phyloP scores from a whole-genome alignment of 495 filamentous ascomycete species.

The Aspergillus carlsbadensis region DNA sequence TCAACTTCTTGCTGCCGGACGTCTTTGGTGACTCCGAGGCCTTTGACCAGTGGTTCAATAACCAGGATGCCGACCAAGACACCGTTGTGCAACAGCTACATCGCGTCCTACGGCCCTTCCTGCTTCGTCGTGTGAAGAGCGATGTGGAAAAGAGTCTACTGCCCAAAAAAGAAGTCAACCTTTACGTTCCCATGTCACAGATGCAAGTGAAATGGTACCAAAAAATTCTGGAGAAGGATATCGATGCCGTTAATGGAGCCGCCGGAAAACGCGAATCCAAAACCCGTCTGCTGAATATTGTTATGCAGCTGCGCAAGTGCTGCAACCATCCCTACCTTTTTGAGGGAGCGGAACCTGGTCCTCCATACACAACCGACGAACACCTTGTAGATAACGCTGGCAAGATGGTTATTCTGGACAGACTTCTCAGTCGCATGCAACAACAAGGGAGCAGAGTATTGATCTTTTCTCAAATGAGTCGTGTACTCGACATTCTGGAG shows the following conservation, averaged over 20 bases:
- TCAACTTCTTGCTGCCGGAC: slow-evolving; percentile 96
- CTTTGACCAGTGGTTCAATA: slow-evolving; percentile 98
- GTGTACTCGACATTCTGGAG: slow-evolving; percentile 94
- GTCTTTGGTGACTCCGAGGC: slow-evolving; percentile 96
- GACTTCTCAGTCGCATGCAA: slow-evolving; percentile 80
- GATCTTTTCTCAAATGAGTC: slow-evolving; percentile 99
- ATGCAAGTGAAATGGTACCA: slow-evolving; percentile 99
- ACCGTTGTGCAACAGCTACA: slow-evolving; percentile 97
- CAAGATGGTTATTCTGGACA: slow-evolving; percentile 98
- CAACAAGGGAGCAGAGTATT: slow-evolving; percentile 85
- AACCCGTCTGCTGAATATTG: slow-evolving; percentile 97
- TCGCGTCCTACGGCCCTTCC: slow-evolving; percentile 87
- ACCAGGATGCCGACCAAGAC: slow-evolving; percentile 85
- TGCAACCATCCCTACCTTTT: slow-evolving; percentile 99
- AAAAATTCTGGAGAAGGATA: slow-evolving; percentile 98
- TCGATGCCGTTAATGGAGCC: slow-evolving; percentile 97
- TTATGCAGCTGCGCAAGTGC: slow-evolving; percentile 99
- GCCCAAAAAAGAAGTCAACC: slow-evolving; percentile 95
- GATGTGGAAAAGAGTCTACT: slow-evolving; percentile 98
- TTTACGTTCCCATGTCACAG: slow-evolving; percentile 97
- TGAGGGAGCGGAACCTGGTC: slow-evolving; percentile 95
- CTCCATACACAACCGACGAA: slow-evolving; percentile 97
- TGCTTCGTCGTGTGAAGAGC: slow-evolving; percentile 94
- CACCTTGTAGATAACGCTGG: slow-evolving; percentile 91
- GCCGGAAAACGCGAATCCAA: slow-evolving; percentile 98